Conservation (phyloP, 805 yeast species). For the Spathaspora arborariae region DNA sequence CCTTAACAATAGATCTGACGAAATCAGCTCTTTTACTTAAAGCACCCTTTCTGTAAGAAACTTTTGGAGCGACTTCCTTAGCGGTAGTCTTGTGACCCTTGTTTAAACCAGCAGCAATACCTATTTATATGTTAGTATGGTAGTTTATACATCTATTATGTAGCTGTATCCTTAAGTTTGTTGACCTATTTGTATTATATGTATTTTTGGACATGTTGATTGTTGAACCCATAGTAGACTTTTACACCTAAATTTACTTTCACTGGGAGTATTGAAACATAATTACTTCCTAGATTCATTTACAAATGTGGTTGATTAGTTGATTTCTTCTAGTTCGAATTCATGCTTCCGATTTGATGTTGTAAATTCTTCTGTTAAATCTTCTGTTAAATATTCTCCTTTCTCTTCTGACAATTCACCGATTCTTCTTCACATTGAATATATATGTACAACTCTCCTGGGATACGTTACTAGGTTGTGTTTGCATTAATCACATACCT, state of each 20-base stretch:
- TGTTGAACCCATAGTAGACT: background rate
- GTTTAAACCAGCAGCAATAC: conserved; percentile 98
- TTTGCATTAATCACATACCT: conserved; percentile 46
- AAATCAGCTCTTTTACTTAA: conserved; percentile 92
- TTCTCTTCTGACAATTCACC: background rate
- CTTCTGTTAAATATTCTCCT: too few species aligned
- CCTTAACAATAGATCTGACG: conserved; percentile 93
- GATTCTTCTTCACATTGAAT: background rate
- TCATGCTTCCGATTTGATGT: too few species aligned
- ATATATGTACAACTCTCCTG: background rate
- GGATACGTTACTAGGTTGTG: background rate
- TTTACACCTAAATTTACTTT: background rate
- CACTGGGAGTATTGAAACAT: too few species aligned
- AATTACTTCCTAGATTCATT: too few species aligned
- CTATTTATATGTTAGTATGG: conserved; percentile 42
- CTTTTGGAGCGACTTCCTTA: conserved; percentile 62
- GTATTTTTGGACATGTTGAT: too few species aligned
- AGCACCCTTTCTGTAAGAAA: conserved; percentile 96
- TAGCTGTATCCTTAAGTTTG: background rate
- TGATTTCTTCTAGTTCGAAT: too few species aligned
- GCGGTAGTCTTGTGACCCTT: conserved; percentile 98
- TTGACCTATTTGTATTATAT: too few species aligned
- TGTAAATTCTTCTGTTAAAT: too few species aligned
- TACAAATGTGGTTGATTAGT: too few species aligned
- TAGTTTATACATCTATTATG: background rate